Base-by-base conservation (phyloP, 2,329 filamentous ascomycete genomes). In the Pestalotiopsis fici region DNA sequence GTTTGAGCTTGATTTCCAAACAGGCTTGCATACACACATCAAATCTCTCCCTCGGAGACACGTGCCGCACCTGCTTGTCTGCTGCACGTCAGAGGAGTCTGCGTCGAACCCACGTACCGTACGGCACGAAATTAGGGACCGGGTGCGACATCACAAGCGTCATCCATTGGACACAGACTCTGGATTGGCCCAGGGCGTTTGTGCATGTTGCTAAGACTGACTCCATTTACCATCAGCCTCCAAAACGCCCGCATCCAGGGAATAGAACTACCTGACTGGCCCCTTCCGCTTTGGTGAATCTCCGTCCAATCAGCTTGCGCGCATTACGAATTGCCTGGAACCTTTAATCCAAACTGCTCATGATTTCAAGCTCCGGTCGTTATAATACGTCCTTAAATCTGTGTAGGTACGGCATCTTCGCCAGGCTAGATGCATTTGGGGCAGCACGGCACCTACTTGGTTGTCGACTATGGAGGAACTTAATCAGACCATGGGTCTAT, bases 401-500 rank as follows among this genome's bases (percentile, higher is more conserved):
- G 47, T 31, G 25, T 54, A 35, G 15, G 62, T n/a, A 31, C 23
- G 25, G 50, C 43, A 54, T 54, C 15, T 13, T 39, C 28, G 54
- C 63, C 50, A 56, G 54, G 61, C 61, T 56, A 35, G 61, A 56
- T 47, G 61, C 47, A 55, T 25, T 28, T 43, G 31, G 23, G 61
- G 27, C 61, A n/a, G 27, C 43, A 35, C 61, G 25, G 47, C 27
- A 61, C 37, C 18, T 35, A 60, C 37, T 35, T 25, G 50, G 61
- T 35, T 55, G 25, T 54, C 61, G 18, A 64, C 55, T 11, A 64
- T 64, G 61, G 43, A 25, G 31, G 31, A 21, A 9, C 61, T 31
- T 18, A 6, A 39, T 6, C 21, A 56, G 39, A 27, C 54, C 23
- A 64, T 62, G 37, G 69, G 71, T 39, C 73, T 83, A 37, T 86